Evolutionary conservation across 1,284 basidiomycete species (phyloP), one percentile per base, ranked within the genome.

Genomic region (Termitomyces sp.): DNA sequence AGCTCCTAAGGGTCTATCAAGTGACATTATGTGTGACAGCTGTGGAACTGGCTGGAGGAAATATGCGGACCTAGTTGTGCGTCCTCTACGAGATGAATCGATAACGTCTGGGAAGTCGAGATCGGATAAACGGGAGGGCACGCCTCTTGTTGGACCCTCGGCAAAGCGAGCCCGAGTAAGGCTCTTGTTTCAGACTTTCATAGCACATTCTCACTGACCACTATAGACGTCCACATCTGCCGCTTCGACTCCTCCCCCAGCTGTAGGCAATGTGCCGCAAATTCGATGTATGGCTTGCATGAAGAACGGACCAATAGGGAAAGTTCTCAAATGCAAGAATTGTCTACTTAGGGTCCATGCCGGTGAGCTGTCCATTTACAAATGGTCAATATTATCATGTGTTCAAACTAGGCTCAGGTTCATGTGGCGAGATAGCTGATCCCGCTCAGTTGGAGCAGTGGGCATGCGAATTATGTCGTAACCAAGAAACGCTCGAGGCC

Each of bases 41-140:
- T 95, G 92, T 64, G 91, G 92, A 46, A 75, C 77, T 34, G 84
- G 81, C 60, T 95, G 91, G 84, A 75, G 92, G 58, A 94, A 93
- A 68, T 95, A 95, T 65, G 92, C 91, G 0, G 91, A 94, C 61
- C 71, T 91, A 39, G 88, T 86, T 61, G 83, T 88, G 16, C 75
- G 86, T 37, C 83, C 83, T 5, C 61, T 82, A 28, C 77, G 88
- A 19, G 89, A 91, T 53, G 88, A 89, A 40, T 72, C 75, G 0
- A 60, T 74, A 14, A 68, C 73, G 3, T 62, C 72, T 0, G 73
- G 72, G 43, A 84, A 80, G 68, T 63, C 65, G 7, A 79, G 76
- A 58, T 50, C 63, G 5, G 84, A 90, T 57, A 92, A 92, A 73
- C 76, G 89, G 30, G 89, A 91, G 63, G 88, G 86, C 16, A 89